These are phyloP conservation scores for Claviceps pazoutovae DNA, from an alignment of 2,329 filamentous ascomycete species.

Conservation along the genomic window DNA sequence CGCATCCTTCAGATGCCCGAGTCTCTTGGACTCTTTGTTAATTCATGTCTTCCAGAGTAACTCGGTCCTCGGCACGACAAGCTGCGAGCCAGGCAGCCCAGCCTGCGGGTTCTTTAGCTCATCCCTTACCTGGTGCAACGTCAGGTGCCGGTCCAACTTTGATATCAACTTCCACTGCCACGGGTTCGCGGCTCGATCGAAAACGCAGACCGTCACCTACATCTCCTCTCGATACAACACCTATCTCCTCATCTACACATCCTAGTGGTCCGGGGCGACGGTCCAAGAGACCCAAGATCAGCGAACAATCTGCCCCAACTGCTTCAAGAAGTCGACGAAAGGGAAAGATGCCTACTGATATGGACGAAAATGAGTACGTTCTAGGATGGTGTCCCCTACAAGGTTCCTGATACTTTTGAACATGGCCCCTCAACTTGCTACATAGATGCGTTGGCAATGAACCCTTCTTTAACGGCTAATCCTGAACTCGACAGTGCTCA, in stretches of 20 bases:
- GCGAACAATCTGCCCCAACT: constrained; percentile 29
- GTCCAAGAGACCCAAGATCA: constrained; percentile 58
- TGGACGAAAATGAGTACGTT: constrained; percentile 59
- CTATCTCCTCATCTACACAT: constrained; percentile 21
- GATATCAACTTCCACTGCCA: constrained; percentile 12
- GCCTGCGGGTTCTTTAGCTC: constrained; percentile 25
- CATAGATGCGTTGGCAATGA: not conserved
- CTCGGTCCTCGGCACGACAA: constrained; percentile 86
- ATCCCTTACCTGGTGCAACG: constrained; percentile 18
- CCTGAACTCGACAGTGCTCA: constrained; percentile 10
- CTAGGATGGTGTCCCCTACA: too few species aligned
- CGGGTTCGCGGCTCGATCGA: constrained; percentile 36
- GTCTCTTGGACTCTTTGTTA: constrained; percentile 9
- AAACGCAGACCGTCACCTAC: constrained; percentile 59
- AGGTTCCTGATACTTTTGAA: not conserved
- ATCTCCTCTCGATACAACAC: constrained; percentile 28
- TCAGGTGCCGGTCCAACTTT: constrained; percentile 2
- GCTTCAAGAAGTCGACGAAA: constrained; percentile 39
- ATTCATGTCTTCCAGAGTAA: constrained; percentile 96
- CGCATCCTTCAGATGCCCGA: constrained; percentile 12
- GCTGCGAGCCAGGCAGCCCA: constrained; percentile 51
- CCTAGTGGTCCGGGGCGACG: constrained; percentile 35
- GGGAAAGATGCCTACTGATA: constrained; percentile 47
- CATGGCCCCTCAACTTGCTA: not conserved
- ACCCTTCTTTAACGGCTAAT: not conserved